Evolutionary conservation across 2,329 filamentous ascomycete genomes (phyloP), one percentile per base, ranked within the genome.

Genomic region (Reticulascus tulasneorum): DNA sequence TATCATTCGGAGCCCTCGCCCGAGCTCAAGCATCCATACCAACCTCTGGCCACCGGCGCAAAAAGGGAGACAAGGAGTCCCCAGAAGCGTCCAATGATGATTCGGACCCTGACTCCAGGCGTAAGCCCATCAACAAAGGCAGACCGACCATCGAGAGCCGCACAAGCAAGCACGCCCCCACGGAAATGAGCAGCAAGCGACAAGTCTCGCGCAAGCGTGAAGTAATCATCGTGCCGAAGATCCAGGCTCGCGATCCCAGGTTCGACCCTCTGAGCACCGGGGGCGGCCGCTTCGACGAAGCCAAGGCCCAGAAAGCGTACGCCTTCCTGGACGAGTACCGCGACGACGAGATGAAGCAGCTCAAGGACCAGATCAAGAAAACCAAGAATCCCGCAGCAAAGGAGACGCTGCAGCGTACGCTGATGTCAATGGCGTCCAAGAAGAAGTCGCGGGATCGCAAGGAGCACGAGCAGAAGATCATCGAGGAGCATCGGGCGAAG

Each of bases 1-100:
- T 96, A 47, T 93, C 89, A 17, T 96, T 97, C 53, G 90, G 89
- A 45, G 86, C 86, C n/a, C 71, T 96, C 25, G 87, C 86, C 46
- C 86, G 87, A 68, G 90, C 89, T 2, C 87, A 94, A 65, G 82
- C 82, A 24, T 75, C 79, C 0, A 63, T 94, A 21, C 67, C 55
- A 22, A 48, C 53, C 31, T 37, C 51, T 37, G 42, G 48, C 51
- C 48, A 61, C 62, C 46, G 48, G 33, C 44, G 47, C 39, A 53
- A 50, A 38, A 47, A 49, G 39, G 44, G 55, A 29, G 44, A 53
- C 13, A 43, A 52, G 7, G 25, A 53, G 9, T 44, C 51, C 9
- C 46, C 54, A 6, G 42, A 30, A 59, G 29, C 46, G 11, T 47
- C 47, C 26, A 47, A 52, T 12, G 40, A 49, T 26, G 51, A 56